These are phyloP conservation scores for Candolleomyces eurysporus DNA, from an alignment of 768 basidiomycete genomes.

Conservation along the genomic window DNA sequence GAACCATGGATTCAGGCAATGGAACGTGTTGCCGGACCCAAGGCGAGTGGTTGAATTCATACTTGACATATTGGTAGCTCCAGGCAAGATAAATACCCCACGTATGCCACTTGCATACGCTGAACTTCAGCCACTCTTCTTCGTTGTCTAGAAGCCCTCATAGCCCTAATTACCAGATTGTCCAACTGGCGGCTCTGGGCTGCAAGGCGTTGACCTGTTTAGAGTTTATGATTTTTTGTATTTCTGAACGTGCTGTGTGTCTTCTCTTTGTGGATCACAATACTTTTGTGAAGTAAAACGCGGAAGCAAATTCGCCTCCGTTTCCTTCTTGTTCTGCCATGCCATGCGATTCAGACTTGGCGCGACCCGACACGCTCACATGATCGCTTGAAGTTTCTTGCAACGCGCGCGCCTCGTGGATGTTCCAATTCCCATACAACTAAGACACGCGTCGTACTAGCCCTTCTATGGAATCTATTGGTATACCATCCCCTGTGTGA, in stretches of 20 bases:
- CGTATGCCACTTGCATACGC: background rate
- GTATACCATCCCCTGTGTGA: background rate
- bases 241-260: too few species aligned
- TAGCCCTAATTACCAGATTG: constrained; percentile 78
- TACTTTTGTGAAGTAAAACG: too few species aligned
- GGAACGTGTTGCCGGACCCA: background rate
- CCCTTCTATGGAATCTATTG: background rate
- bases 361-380: constrained; percentile 5
- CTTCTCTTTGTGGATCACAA: too few species aligned
- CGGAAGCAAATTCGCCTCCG: too few species aligned
- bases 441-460: background rate
- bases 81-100: background rate
- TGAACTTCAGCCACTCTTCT: constrained; percentile 43
- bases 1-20: too few species aligned
- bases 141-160: constrained; percentile 76
- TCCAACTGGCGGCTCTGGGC: constrained; percentile 77
- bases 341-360: background rate
- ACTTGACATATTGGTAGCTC: too few species aligned
- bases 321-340: background rate
- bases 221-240: background rate
- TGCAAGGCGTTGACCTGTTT: constrained; percentile 71
- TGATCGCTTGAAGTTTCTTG: background rate
- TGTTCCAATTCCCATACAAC: background rate
- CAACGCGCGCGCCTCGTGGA: background rate
- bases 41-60: background rate